Evolutionary conservation across 495 filamentous ascomycete genomes (phyloP), one percentile per base, ranked within the genome.

Genomic region (Hypoxylon intermedium): DNA sequence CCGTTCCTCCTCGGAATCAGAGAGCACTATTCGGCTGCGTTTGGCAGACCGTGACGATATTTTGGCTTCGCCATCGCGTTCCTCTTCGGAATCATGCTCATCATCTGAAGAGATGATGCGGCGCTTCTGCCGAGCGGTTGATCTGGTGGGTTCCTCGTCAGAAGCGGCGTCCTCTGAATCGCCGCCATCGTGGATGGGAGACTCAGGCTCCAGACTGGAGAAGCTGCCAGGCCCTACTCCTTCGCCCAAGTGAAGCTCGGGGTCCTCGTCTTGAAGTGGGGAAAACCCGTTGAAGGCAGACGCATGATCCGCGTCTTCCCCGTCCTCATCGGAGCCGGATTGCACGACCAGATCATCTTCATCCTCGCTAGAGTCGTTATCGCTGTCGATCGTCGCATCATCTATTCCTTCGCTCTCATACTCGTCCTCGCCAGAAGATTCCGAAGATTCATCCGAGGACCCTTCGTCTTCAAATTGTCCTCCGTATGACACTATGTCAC

Each of bases 61-160:
- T 50, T 46, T 19, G 20, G 24, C 33, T 2, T 38, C 31, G 34
- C 26, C 23, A 7, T 26, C 24, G 24, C 24, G 24, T 3, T 49
- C 53, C 5, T 50, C 51, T 43, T 50, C 48, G 34, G 30, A 5
- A 1, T 61, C 53, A 21, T 57, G n/a, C 37, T 62, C 63, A 13
- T 71, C 65, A 36, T 71, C 68, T 9, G 68, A 71, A 40, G 43
- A 53, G 11, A 71, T 45, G 9, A 71, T 71, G 20, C 50, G 60
- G 37, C 68, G 68, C 30, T 71, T 71, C 20, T 18, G 53, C 40
- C 61, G 58, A 16, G 2, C 30, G 9, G 38, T 34, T 16, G 37
- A 41, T 36, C 21, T 43, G 20, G 37, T 21, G 13, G 37, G 40
- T 44, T 66, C 65, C 24, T 58, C 58, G 15, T 57, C 28, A 2